These are phyloP conservation scores for Babesia caballi DNA, from an alignment of 169 alveolate species.

Conservation along the genomic window DNA sequence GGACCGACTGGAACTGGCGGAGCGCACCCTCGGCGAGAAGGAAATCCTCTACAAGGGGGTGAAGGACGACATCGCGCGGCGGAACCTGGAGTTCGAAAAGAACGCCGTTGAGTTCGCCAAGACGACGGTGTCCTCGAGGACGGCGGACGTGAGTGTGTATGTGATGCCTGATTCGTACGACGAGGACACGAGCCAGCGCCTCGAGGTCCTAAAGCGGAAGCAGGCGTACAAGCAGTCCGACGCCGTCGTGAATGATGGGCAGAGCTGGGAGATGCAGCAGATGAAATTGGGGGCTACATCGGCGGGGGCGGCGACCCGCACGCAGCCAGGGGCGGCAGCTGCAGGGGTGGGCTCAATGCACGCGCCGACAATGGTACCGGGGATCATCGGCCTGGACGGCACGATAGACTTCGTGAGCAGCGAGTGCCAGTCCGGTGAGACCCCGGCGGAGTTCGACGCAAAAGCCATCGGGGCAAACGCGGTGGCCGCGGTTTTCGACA, in stretches of 20 bases:
- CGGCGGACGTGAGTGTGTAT: slow-evolving; percentile 74
- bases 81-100: slow-evolving; percentile 81
- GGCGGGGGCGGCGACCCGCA: not conserved
- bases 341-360: not conserved
- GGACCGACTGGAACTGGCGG: slow-evolving; percentile 90
- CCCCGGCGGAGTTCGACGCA: slow-evolving; percentile 30
- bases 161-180: slow-evolving; percentile 86
- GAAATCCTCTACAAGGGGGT: slow-evolving; percentile 77
- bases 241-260: slow-evolving; percentile 25
- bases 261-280: slow-evolving; percentile 55
- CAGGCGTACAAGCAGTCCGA: slow-evolving; percentile 20
- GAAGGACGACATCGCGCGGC: slow-evolving; percentile 64
- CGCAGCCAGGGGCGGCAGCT: not conserved
- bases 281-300: slow-evolving; percentile 35
- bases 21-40: slow-evolving; percentile 86
- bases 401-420: slow-evolving; percentile 42
- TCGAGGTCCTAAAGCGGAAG: slow-evolving; percentile 36
- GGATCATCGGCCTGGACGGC: slow-evolving; percentile 29
- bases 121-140: slow-evolving; percentile 80
- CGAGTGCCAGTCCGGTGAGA: slow-evolving; percentile 40
- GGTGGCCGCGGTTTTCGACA: slow-evolving; percentile 32
- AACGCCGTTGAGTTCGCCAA: slow-evolving; percentile 85
- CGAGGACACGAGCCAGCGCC: slow-evolving; percentile 71
- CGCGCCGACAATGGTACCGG: not conserved
- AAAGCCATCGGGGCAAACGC: slow-evolving; percentile 42